These are phyloP conservation scores for Scutellaria galericulata DNA, from an alignment of 257 asterid genomes.

Conservation along the genomic window DNA sequence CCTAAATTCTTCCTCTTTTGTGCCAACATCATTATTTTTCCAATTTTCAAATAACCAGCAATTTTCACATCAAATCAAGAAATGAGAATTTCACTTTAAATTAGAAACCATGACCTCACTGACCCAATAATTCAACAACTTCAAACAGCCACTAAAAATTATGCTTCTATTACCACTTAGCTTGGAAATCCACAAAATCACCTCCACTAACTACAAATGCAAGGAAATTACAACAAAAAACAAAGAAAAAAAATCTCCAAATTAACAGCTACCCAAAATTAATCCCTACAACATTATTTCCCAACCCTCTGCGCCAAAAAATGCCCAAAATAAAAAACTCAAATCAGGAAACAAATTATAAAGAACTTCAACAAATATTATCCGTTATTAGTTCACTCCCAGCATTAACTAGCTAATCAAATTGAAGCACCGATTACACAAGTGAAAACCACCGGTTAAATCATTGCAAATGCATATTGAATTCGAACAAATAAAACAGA, in stretches of 20 bases:
- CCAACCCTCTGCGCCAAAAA: conserved; percentile 21
- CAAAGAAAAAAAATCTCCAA: conserved; percentile 23
- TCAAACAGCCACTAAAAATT: conserved; percentile 10
- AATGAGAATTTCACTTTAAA: conserved; percentile 6
- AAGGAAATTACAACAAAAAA: background rate
- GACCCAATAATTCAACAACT: conserved; percentile 20
- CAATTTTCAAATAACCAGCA: conserved; percentile 4
- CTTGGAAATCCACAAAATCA: conserved; percentile 30
- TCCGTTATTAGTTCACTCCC: conserved; percentile 15
- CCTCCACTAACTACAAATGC: conserved; percentile 23
- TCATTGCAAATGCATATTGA: conserved; percentile 26
- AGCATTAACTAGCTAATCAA: conserved; percentile 10
- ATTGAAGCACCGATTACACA: conserved; percentile 24
- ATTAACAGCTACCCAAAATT: conserved; percentile 14
- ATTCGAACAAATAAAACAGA: conserved; percentile 19
- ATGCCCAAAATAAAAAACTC: conserved; percentile 23
- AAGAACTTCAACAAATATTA: background rate
- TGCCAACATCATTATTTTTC: conserved; percentile 6
- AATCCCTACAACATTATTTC: background rate
- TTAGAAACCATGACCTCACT: background rate
- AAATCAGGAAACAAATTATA: conserved; percentile 9
- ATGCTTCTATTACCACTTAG: conserved; percentile 12
- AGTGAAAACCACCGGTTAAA: conserved; percentile 22
- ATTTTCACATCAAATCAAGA: conserved; percentile 11
- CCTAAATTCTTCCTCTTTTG: conserved; percentile 1